Base-by-base conservation (phyloP, 208 protist genomes). In the Acanthamoeba lenticulata region DNA sequence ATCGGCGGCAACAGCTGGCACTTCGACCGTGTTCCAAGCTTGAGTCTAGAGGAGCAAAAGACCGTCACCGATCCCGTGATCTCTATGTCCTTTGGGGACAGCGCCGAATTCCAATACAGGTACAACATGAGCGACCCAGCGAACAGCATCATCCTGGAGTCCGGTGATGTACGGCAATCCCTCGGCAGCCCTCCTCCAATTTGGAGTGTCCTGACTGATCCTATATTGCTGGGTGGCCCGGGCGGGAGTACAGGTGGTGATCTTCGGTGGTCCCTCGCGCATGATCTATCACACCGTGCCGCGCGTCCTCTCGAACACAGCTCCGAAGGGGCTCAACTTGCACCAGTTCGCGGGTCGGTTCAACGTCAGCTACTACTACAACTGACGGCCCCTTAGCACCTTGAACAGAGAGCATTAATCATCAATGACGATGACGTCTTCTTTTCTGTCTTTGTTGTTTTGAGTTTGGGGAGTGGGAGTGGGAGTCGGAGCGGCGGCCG, bases 301-400 rank as follows among this genome's bases (percentile, higher is more conserved):
- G 29, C 83, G 83, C 55, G 27, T 90, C 29, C 29, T 90, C 49
- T 42, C 34, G 49, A 60, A 62, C 83, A 90, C 83, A 7, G 44
- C 49, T 4, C 83, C 47, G 29, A 90, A 90, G 83, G 55, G 49
- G 13, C 45, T 90, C 1, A 27, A 90, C 83, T 21, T 90, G 40
- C 29, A 45, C 2, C 49, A 67, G 49, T 90, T 67, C 83, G 19
- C 83, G 29, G 83, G 83, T 21, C n/a, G 83, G 47, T 90, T 90
- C 83, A 90, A 90, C 55, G 83, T 90, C 44, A 42, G 83, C 55
- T 90, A 90, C 45, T 90, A 90, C 38, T 90, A 67, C 83, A 90
- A 90, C 83, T 90, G 34, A 67, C 13, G 24, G 69, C 52, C n/a
- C n/a, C n/a, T n/a, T n/a, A n/a, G n/a, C n/a, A n/a, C n/a, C n/a